Evolutionary conservation across 2,329 filamentous ascomycete genomes (phyloP), one percentile per base, ranked within the genome.

Genomic region (Aspergillus sp.): DNA sequence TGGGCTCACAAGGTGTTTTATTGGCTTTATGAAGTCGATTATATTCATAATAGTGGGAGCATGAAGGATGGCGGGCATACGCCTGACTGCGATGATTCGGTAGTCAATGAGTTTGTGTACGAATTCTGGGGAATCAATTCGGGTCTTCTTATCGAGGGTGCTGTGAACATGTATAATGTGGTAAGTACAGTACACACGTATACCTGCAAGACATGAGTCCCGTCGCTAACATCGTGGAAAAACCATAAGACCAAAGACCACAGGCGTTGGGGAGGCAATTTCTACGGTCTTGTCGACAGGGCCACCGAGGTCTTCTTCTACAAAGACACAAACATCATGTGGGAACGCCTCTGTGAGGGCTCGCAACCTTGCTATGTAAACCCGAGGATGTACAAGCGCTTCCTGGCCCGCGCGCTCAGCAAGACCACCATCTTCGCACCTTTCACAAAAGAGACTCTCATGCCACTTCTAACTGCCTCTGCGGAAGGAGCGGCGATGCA

Each of bases 1-100:
- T 86, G 81, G 82, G 85, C 84, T 0, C 68, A 74, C 37, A 78
- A 68, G 47, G 66, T 80, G 5, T 74, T 70, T 63, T 67, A 75
- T 41, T 78, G 74, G 74, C 67, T 65, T 11, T 47, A 49, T 5
- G 53, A 50, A 15, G 61, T 73, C 6, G n/a, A n/a, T n/a, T n/a
- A n/a, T n/a, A n/a, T n/a, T n/a, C n/a, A n/a, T n/a, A n/a, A n/a
- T n/a, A n/a, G n/a, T n/a, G 70, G 70, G 3, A 58, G 76, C 29
- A 66, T 74, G 41, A 66, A 62, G 26, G 53, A 59, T 8, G 55
- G 55, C 1, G 75, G 67, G 46, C 58, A 67, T 34, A 67, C 75
- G 37, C 74, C 64, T 42, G 74, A 78, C 39, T 74, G 73, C 4
- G 66, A 67, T 2, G 68, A 71, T 40, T 63, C 66, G 35, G 57